phyloP scores from a whole-genome alignment of 1,139 yeast species.

The Kodamaea plutei region DNA sequence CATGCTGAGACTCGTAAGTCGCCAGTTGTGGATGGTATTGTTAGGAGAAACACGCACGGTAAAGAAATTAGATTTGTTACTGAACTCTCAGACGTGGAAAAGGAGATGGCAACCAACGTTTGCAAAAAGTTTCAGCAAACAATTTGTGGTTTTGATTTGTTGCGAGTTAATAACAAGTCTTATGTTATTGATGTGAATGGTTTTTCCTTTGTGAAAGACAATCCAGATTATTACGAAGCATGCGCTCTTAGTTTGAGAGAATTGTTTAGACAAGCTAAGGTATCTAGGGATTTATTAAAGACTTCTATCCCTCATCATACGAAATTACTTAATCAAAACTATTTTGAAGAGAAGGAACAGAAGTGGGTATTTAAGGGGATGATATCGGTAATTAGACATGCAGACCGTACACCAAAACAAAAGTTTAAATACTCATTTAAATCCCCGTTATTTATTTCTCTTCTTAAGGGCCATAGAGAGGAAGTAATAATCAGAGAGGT shows the following conservation, averaged over 20 bases:
- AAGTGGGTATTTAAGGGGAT: conserved; percentile 96
- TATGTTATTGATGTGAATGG: conserved; percentile 98
- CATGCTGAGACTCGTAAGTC: conserved; percentile 98
- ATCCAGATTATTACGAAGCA: conserved; percentile 76
- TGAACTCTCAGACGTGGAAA: conserved; percentile 69
- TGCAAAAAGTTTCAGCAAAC: conserved; percentile 80
- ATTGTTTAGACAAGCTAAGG: conserved; percentile 60
- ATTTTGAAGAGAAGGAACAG: conserved; percentile 76
- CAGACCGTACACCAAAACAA: conserved; percentile 98
- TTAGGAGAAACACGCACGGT: conserved; percentile 94
- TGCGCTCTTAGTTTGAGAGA: conserved; percentile 77
- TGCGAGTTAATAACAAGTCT: conserved; percentile 83
- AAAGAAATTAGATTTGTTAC: conserved; percentile 93
- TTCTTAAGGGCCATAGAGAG: conserved; percentile 90
- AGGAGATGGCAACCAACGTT: conserved; percentile 72
- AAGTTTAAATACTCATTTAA: conserved; percentile 94
- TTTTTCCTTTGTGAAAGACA: conserved; percentile 95
- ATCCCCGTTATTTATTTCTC: conserved; percentile 78
- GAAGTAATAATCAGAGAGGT: conserved; percentile 94
- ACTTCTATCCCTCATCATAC: conserved; percentile 36
- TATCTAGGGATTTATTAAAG: conserved; percentile 39
- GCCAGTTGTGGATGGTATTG: conserved; percentile 98
- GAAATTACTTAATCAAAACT: conserved; percentile 35
- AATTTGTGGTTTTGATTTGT: conserved; percentile 95
- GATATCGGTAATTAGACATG: conserved; percentile 91